Base-by-base conservation (phyloP, 495 filamentous ascomycete genomes). In the Penicillium salamii region DNA sequence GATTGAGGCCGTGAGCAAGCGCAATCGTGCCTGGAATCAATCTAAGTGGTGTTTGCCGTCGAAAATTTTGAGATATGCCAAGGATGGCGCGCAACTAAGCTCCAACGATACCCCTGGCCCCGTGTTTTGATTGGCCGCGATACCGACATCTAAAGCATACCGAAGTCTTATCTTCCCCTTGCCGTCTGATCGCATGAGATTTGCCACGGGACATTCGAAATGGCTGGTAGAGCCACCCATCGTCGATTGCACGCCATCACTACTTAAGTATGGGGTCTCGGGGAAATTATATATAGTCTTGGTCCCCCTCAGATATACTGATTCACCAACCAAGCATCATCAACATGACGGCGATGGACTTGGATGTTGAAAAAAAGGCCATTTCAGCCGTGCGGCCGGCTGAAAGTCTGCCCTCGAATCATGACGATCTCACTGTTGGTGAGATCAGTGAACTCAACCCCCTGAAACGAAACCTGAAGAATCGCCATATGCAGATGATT, bases 401-500 rank as follows among this genome's bases (percentile, higher is more conserved):
- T 3, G 50, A 57, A 12, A 20, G 17, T 8, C 7, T 34, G 4
- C 23, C 40, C 18, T 43, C 54, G 2, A 20, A 7, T 2, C 39
- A 59, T n/a, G 56, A 33, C 2, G 55, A 58, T 50, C 8, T 37
- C 3, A 15, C 19, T 8, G 31, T 38, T n/a, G 24, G 78, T 36
- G 74, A 74, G 62, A 77, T 78, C 7, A 68, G 76, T 35, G 74
- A 74, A 61, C 76, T 77, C 6, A 68, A 68, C 12, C 77, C 77
- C 4, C 62, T 78, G 13, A 58, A 66, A 29, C 59, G 75, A 28
- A 67, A 68, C 35, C 55, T 83, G 32, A 70, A 79, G 54, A 65
- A 69, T 35, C 76, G 84, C 23, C 85, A 89, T 55, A 80, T 88
- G 76, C 85, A 88, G 50, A 87, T 89, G 81, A 87, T 88, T 65